Conservation (phyloP, 2,329 filamentous ascomycete species). For the Basipetospora chlamydospora region DNA sequence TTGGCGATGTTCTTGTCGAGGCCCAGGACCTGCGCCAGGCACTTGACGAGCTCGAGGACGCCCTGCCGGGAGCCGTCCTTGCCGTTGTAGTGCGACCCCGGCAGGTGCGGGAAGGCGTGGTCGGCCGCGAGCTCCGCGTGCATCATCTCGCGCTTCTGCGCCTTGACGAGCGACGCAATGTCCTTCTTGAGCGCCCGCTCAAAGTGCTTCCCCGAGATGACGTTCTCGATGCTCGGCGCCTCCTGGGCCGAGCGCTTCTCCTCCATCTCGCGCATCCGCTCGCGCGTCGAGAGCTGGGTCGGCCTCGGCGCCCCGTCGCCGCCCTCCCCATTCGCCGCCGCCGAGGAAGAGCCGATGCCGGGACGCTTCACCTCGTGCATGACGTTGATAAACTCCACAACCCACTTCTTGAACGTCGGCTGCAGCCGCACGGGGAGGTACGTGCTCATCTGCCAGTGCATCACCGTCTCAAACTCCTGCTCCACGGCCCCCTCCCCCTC, state of each 20-base stretch:
- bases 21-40: slow-evolving; percentile 79
- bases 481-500: slow-evolving; percentile 27
- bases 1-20: slow-evolving; percentile 83
- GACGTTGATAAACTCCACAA: slow-evolving; percentile 84
- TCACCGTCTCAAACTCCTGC: slow-evolving; percentile 76
- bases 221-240: slow-evolving; percentile 18
- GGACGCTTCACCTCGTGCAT: slow-evolving; percentile 81
- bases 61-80: slow-evolving; percentile 14
- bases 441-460: slow-evolving; percentile 95
- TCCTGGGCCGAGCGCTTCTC: slow-evolving; percentile 3
- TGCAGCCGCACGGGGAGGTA: slow-evolving; percentile 75
- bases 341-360: slow-evolving; percentile 25
- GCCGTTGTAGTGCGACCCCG: slow-evolving; percentile 50
- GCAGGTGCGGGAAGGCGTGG: slow-evolving; percentile 71
- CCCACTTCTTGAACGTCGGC: slow-evolving; percentile 77
- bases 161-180: slow-evolving; percentile 64
- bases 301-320: slow-evolving; percentile 24
- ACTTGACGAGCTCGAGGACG: slow-evolving; percentile 76
- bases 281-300: slow-evolving; percentile 45
- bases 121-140: slow-evolving; percentile 79
- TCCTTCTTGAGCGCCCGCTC: slow-evolving; percentile 85
- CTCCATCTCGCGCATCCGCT: slow-evolving; percentile 40
- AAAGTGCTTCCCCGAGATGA: slow-evolving; percentile 67
- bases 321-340: slow-evolving; percentile 23
- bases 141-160: slow-evolving; percentile 76